These are phyloP conservation scores for Areca catechu DNA, from an alignment of 176 grass and related monocot species.

Conservation along the genomic window DNA sequence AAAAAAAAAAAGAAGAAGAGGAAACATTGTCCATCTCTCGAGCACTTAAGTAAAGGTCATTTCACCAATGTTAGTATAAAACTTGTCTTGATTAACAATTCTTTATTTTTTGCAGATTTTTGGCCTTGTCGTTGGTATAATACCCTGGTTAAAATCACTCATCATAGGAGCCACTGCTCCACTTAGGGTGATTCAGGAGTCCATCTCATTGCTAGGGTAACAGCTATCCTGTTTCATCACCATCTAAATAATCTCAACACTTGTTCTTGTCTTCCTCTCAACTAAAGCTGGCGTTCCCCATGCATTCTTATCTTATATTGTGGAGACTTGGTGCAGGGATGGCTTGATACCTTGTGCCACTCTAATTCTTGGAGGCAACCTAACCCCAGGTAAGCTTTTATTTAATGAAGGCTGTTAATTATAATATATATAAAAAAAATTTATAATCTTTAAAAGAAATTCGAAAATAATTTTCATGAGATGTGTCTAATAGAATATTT, in stretches of 20 bases:
- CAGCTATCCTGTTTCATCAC: background rate
- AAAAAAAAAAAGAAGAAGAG: too few relatives aligned
- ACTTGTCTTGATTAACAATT: background rate
- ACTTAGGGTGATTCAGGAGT: slow-evolving; percentile 32
- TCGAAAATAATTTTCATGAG: too few relatives aligned
- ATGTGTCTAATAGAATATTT: too few relatives aligned
- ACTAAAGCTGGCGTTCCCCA: too few relatives aligned
- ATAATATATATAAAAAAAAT: too few relatives aligned
- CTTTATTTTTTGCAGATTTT: slow-evolving; percentile 19
- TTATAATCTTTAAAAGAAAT: too few relatives aligned
- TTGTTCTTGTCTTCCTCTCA: too few relatives aligned
- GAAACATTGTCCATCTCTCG: too few relatives aligned
- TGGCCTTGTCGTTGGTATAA: slow-evolving; percentile 27
- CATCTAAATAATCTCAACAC: too few relatives aligned
- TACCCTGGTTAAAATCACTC: slow-evolving; percentile 33
- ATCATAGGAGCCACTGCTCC: slow-evolving; percentile 27
- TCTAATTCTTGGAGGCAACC: slow-evolving; percentile 58
- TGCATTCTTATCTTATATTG: background rate
- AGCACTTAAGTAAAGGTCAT: too few relatives aligned
- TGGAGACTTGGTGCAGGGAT: slow-evolving; percentile 27
- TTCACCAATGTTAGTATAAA: too few relatives aligned
- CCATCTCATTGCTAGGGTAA: slow-evolving; percentile 35
- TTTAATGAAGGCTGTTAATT: too few relatives aligned
- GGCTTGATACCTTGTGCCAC: slow-evolving; percentile 47
- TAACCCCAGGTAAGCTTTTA: slow-evolving; percentile 32